Evolutionary conservation across 768 basidiomycete species (phyloP).

Genomic region (Serendipita sp.): DNA sequence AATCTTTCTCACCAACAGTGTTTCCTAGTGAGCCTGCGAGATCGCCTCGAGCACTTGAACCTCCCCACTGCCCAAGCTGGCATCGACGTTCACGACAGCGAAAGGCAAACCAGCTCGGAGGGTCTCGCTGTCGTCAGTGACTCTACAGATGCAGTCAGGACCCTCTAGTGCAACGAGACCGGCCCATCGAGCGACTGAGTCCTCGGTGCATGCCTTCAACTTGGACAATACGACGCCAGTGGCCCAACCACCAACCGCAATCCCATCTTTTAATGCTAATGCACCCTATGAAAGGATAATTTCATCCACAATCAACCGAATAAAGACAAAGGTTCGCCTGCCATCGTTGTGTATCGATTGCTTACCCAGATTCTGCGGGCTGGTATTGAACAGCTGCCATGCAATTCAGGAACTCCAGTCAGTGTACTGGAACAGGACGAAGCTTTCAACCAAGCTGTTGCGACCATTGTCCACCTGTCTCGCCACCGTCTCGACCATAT

Average conservation of each 20-base stretch:
- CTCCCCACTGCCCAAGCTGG: neutral
- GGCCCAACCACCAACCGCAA: neutral
- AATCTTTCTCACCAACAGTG: neutral
- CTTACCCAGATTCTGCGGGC: neutral
- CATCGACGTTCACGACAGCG: neutral
- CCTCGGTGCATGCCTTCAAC: neutral
- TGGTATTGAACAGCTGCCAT: slow-evolving; percentile 46
- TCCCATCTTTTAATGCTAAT: slow-evolving; percentile 14
- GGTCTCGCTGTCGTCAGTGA: neutral
- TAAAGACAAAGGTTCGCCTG: slow-evolving; percentile 59
- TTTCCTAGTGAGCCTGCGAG: neutral
- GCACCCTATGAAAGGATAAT: slow-evolving; percentile 71
- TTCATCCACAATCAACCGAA: slow-evolving; percentile 57
- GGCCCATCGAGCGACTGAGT: neutral
- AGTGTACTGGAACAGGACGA: slow-evolving; percentile 60
- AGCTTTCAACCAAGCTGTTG: slow-evolving; percentile 58
- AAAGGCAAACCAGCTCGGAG: neutral
- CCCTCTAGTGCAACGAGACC: neutral
- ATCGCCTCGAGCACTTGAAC: neutral
- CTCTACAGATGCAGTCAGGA: neutral
- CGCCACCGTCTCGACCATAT: slow-evolving; percentile 66
- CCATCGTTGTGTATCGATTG: neutral
- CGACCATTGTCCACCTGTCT: slow-evolving; percentile 66
- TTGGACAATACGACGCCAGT: neutral
- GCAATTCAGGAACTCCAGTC: slow-evolving; percentile 60